Base-by-base conservation (phyloP, 1,284 basidiomycete species). In the Rhodotorula sp. region DNA sequence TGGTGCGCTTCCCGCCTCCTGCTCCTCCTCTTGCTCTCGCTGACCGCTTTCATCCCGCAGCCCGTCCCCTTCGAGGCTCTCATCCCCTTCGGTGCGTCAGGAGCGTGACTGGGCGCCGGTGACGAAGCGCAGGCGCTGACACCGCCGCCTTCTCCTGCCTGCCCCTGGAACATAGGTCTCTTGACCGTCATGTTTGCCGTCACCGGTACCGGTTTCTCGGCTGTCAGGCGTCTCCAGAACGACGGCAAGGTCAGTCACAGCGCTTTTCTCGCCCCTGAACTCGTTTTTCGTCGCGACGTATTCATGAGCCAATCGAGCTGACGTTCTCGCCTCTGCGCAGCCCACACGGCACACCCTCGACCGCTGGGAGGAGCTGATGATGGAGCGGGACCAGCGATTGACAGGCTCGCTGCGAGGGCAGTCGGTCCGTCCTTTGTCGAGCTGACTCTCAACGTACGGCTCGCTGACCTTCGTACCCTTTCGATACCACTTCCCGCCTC, bases 31-130 rank as follows among this genome's bases (percentile, higher is more conserved):
- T 18, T 20, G 7, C 46, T 13, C 40, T 20, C 51, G 11, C 47
- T 5, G 30, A 28, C 44, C 26, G 18, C 22, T 16, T 34, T 7
- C 15, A 9, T 31, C 37, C 51, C 2, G 15, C 59, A 71, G 92
- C 92, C 93, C 67, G 87, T 94, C 78, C 92, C 92, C 74, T 95
- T 90, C 89, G 92, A 95, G 84, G 92, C 93, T 58, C 85, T 94
- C 76, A 90, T 96, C 83, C 93, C 93, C 56, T 92, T 93, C 78
- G 92, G 93, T 60, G 10, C 31, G 59, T 18, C 31, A 2, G 22
- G 3, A 20, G 20, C 44, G 13, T 18, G 51, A 26, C 2, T 22
- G 4, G n/a, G 7, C n/a, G 51, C 11, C 53, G 18, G 18, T 2
- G 22, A 20, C 20, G 5, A 13, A 7, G 26, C 22, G 28, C 15